phyloP scores from a whole-genome alignment of 805 yeast genomes.

The Ogataea allantospora region DNA sequence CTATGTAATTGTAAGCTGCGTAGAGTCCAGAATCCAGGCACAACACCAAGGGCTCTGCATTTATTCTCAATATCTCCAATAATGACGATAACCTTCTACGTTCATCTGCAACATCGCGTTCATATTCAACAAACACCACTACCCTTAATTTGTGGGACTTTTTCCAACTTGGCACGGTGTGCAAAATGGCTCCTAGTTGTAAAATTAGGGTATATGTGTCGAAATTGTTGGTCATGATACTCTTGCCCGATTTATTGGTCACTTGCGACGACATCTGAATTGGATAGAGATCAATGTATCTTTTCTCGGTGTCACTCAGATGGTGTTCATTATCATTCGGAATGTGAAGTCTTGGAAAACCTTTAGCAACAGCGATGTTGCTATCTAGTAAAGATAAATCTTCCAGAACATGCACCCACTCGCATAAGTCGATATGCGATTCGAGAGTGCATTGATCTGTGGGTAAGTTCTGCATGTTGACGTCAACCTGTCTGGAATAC shows the following conservation, averaged over 20 bases:
- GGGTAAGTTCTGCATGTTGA: constrained; percentile 25
- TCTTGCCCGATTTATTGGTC: constrained; percentile 54
- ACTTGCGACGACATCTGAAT: constrained; percentile 93
- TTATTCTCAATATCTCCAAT: constrained; percentile 75
- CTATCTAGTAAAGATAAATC: constrained; percentile 86
- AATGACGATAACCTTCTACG: constrained; percentile 56
- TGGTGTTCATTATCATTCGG: constrained; percentile 47
- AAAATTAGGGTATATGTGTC: constrained; percentile 93
- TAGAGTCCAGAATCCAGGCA: constrained; percentile 59
- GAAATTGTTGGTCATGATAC: constrained; percentile 81
- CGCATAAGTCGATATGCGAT: constrained; percentile 61
- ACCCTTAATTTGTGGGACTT: constrained; percentile 71
- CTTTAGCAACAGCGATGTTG: constrained; percentile 91
- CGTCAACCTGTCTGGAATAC: constrained; percentile 26
- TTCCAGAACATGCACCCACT: constrained; percentile 92
- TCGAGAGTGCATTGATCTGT: constrained; percentile 80
- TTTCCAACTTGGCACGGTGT: constrained; percentile 94
- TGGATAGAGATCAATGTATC: constrained; percentile 86
- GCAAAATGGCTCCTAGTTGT: constrained; percentile 89
- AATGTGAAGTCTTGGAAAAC: constrained; percentile 65
- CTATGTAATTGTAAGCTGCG: constrained; percentile 68
- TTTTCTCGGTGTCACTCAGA: constrained; percentile 35
- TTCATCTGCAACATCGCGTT: constrained; percentile 71
- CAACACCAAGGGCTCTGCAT: constrained; percentile 74
- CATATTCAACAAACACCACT: constrained; percentile 83